These are phyloP conservation scores for Cryptococcus floricola DNA, from an alignment of 1,284 basidiomycete species.

Conservation along the genomic window DNA sequence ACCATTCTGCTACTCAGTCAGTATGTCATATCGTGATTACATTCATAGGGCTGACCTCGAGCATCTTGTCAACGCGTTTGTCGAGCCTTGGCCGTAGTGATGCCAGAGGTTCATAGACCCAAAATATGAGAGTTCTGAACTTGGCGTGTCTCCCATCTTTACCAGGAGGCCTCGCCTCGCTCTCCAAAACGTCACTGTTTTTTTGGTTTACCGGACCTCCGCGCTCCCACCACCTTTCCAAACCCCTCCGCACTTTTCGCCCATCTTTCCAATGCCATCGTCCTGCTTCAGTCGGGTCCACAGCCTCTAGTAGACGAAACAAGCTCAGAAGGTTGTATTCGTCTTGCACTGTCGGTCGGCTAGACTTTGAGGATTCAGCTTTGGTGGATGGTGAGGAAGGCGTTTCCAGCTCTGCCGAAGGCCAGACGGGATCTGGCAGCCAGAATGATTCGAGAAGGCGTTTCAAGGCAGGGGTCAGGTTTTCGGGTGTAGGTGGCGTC, in stretches of 20 bases:
- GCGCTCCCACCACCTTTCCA: slow-evolving; percentile 69
- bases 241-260: slow-evolving; percentile 76
- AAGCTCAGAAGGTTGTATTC: slow-evolving; percentile 56
- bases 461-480: slow-evolving; percentile 22
- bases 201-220: slow-evolving; percentile 34
- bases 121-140: slow-evolving; percentile 80
- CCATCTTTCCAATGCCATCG: slow-evolving; percentile 96
- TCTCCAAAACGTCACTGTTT: neutral
- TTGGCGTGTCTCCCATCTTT: slow-evolving; percentile 15
- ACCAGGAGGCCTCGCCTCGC: slow-evolving; percentile 46
- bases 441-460: slow-evolving; percentile 43
- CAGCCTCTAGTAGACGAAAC: slow-evolving; percentile 61
- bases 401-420: slow-evolving; percentile 3
- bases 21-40: neutral
- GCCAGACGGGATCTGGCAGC: slow-evolving; percentile 30
- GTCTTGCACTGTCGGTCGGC: slow-evolving; percentile 54
- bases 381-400: neutral
- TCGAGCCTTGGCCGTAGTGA: slow-evolving; percentile 68
- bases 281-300: slow-evolving; percentile 72
- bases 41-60: slow-evolving; percentile 57
- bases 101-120: slow-evolving; percentile 77
- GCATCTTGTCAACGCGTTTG: slow-evolving; percentile 80
- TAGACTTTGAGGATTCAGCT: slow-evolving; percentile 1
- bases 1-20: slow-evolving; percentile 58
- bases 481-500: slow-evolving; percentile 40